Evolutionary conservation across 192 early-diverging fungal species (phyloP).

Genomic region (Backusella westeae): DNA sequence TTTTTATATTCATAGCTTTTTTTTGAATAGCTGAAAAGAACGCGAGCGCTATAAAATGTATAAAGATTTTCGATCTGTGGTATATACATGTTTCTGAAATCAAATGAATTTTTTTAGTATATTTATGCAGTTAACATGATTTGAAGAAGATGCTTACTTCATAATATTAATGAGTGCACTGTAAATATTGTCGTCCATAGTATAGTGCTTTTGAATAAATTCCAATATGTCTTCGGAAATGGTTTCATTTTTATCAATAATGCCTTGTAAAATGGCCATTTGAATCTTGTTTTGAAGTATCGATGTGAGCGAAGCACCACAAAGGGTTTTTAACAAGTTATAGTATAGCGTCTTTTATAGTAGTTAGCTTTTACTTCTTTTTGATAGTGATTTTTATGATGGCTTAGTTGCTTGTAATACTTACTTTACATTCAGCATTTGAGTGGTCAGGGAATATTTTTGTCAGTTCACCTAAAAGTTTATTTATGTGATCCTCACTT

Average conservation of each 20-base stretch:
- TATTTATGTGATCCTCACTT: conserved; percentile 39
- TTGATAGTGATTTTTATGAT: not conserved
- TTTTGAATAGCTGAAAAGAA: conserved; percentile 60
- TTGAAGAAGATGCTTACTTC: conserved; percentile 25
- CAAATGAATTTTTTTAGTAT: conserved; percentile 1
- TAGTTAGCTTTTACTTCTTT: not conserved
- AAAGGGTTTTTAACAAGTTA: conserved; percentile 38
- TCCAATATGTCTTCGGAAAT: conserved; percentile 36
- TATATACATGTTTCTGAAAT: conserved; percentile 54
- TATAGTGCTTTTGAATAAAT: conserved; percentile 42
- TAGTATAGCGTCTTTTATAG: conserved; percentile 45
- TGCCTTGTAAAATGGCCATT: conserved; percentile 29
- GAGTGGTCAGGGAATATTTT: conserved; percentile 50
- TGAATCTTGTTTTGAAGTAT: not conserved
- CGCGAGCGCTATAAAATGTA: conserved; percentile 53
- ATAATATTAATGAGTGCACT: conserved; percentile 35
- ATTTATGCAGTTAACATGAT: not conserved
- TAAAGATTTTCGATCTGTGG: conserved; percentile 63
- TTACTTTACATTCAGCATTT: conserved; percentile 53
- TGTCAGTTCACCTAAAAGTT: conserved; percentile 45
- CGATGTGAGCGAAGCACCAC: conserved; percentile 11
- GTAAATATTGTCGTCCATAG: conserved; percentile 36
- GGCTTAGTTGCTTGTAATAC: not conserved
- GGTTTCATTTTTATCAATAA: conserved; percentile 37
- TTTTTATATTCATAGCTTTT: conserved; percentile 59